Conservation (phyloP, 1,284 basidiomycete species). For the Macrocystidia cucumis region DNA sequence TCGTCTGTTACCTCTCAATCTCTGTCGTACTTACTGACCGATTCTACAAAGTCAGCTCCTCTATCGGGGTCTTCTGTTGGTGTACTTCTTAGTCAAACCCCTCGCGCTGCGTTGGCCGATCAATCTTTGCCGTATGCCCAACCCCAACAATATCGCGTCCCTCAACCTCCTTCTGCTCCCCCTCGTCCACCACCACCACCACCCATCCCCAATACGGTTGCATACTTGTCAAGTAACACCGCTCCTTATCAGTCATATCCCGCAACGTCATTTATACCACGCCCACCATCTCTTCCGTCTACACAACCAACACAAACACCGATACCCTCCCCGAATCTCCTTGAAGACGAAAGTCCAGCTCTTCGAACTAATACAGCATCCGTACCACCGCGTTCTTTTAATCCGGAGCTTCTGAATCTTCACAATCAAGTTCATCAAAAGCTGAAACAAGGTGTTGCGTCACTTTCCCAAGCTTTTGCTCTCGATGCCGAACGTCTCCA, state of each 20-base stretch:
- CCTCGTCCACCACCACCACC: slow-evolving; percentile 8
- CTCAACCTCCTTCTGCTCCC: slow-evolving; percentile 9
- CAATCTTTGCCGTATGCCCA: no score
- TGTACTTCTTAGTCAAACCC: no score
- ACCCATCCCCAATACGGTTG: slow-evolving; percentile 6
- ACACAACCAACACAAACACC: slow-evolving; percentile 7
- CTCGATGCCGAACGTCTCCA: slow-evolving; percentile 72
- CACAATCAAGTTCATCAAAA: slow-evolving; percentile 78
- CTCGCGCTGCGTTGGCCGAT: no score
- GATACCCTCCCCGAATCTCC: slow-evolving; percentile 32
- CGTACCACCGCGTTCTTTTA: slow-evolving; percentile 80
- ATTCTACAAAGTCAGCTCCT: no score
- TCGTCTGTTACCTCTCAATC: no score
- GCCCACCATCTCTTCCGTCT: slow-evolving; percentile 12
- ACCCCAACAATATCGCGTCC: no score
- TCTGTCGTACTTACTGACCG: no score
- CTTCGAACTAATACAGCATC: slow-evolving; percentile 11
- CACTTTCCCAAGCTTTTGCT: slow-evolving; percentile 57
- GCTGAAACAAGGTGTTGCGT: slow-evolving; percentile 61
- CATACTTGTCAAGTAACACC: no score
- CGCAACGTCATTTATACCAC: slow-evolving; percentile 10
- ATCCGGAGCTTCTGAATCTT: slow-evolving; percentile 81
- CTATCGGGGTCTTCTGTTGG: no score
- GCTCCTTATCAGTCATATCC: no score
- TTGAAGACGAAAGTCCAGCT: slow-evolving; percentile 41